Conservation (phyloP, 202 grass and related monocot genomes). For the Musa balbisiana region DNA sequence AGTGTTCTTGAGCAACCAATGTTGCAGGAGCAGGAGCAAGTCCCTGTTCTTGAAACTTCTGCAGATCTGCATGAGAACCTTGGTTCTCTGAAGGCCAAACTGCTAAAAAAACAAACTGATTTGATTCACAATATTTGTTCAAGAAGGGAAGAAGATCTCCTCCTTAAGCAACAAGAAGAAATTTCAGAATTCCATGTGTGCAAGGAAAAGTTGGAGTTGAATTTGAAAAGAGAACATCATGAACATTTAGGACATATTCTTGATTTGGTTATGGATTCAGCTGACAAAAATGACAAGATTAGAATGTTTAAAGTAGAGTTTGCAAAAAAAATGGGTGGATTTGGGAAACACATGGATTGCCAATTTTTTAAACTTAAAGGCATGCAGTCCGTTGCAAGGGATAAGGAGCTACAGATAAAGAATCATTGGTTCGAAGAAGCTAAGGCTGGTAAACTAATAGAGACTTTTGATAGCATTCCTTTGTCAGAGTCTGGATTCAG, state of each 20-base stretch:
- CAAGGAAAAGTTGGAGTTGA: constrained; percentile 36
- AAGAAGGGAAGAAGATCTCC: constrained; percentile 43
- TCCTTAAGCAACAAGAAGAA: constrained; percentile 45
- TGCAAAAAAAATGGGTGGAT: constrained; percentile 37
- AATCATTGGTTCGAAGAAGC: constrained; percentile 41
- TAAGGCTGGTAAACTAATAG: constrained; percentile 53
- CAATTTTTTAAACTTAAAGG: constrained; percentile 48
- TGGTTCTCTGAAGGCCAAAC: constrained; percentile 30
- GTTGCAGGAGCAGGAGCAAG: constrained; percentile 15
- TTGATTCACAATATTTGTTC: constrained; percentile 56
- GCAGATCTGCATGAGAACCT: constrained; percentile 16
- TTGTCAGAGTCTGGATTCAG: constrained; percentile 51
- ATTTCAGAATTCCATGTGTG: constrained; percentile 36
- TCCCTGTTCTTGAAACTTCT: constrained; percentile 23
- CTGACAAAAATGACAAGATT: constrained; percentile 28
- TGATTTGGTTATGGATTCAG: constrained; percentile 25
- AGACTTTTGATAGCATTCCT: constrained; percentile 57
- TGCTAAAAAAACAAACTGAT: constrained; percentile 44
- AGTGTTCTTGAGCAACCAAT: constrained; percentile 22
- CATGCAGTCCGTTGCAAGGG: constrained; percentile 41
- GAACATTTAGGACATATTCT: constrained; percentile 41
- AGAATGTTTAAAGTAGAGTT: constrained; percentile 46
- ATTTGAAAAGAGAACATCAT: constrained; percentile 33
- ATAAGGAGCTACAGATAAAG: constrained; percentile 56
- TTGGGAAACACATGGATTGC: constrained; percentile 47